These are phyloP conservation scores for Floccularia luteovirens DNA, from an alignment of 768 basidiomycete species.

Conservation along the genomic window DNA sequence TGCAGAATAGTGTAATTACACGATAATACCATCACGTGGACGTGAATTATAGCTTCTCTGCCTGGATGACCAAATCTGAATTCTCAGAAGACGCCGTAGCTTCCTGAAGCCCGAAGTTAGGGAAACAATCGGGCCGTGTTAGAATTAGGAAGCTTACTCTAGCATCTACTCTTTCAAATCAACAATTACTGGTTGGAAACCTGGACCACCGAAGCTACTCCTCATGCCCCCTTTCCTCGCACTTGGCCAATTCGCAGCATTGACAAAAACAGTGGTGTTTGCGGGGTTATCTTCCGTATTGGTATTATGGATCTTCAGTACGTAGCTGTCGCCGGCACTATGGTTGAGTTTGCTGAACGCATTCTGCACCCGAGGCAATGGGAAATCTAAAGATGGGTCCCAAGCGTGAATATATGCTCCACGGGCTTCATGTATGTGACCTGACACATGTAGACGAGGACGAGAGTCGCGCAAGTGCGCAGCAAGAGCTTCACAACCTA, in stretches of 20 bases:
- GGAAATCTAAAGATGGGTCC: constrained; percentile 11
- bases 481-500: constrained; percentile 44
- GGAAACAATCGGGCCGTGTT: no score
- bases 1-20: not conserved
- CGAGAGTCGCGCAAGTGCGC: constrained; percentile 27
- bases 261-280: constrained; percentile 33
- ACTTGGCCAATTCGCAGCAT: constrained; percentile 32
- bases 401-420: constrained; percentile 37
- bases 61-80: no score
- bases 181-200: constrained; percentile 35
- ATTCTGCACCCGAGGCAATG: constrained; percentile 14
- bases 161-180: constrained; percentile 25
- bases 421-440: constrained; percentile 63
- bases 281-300: not conserved
- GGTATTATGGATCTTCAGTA: not conserved
- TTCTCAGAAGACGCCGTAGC: no score
- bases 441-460: constrained; percentile 44
- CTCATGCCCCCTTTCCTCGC: constrained; percentile 14
- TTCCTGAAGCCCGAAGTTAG: no score
- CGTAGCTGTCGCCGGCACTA: constrained; percentile 2
- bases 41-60: not conserved
- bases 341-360: constrained; percentile 9
- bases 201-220: constrained; percentile 27
- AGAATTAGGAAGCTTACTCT: not conserved
- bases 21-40: constrained; percentile 1